Base-by-base conservation (phyloP, 495 filamentous ascomycete species). In the Rostrohypoxylon terebratum region DNA sequence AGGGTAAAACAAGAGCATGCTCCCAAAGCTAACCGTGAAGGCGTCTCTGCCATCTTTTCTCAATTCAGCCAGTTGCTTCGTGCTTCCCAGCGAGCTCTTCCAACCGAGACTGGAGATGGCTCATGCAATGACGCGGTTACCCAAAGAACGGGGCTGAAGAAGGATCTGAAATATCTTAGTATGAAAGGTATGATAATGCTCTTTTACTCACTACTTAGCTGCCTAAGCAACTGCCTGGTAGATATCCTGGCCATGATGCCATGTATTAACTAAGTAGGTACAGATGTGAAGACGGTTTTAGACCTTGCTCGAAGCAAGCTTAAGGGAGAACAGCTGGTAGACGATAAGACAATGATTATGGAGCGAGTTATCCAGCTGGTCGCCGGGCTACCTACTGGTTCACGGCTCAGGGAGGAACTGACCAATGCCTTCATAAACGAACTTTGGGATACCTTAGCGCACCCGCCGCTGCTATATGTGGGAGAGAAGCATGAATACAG, bases 281-380 rank as follows among this genome's bases (percentile, higher is more conserved):
- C 47, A 85, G 83, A 85, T 62, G 55, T 79, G 60, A 79, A 81
- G 72, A 83, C 84, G 0, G 67, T 86, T 18, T 62, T 69, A 42
- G 72, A 72, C 7, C 68, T 85, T 33, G 45, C 80, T 33, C 63
- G 72, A 63, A 67, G 71, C 64, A 82, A 81, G 77, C 5, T 84
- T 23, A 84, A 79, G 64, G 81, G 83, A 23, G 77, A 91, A 16
- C 86, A 89, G 59, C 71, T 88, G 20, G 70, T 81, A 0, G 89
- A 93, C 69, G 93, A 96, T 78, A 94, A 94, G 83, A 93, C 90
- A 18, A 90, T 90, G 82, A 80, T 91, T 64, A 93, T 94, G 91
- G 92, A 94, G 75, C 84, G 84, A n/a, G 83, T 91, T 57, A 93
- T 93, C 74, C 90, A 92, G 81, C 85, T 94, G 47, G 92, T 93